Evolutionary conservation across 768 basidiomycete species (phyloP).

Genomic region (Boletus speciosus): DNA sequence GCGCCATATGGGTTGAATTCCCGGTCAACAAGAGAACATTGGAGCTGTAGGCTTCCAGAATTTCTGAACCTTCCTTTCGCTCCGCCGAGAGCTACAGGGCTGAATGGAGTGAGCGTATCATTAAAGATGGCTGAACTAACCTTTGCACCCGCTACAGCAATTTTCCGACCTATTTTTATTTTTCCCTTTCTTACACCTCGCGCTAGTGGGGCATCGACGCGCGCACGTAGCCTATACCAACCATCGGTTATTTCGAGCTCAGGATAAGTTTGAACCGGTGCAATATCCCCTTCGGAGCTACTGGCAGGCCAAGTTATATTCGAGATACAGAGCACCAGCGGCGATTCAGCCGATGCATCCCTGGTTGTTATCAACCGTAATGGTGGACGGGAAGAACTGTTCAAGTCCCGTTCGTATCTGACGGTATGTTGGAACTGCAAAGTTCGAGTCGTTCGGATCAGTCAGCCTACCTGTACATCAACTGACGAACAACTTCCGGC

Average conservation of each 20-base stretch:
- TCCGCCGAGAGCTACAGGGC: constrained; percentile 58
- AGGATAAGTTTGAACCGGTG: constrained; percentile 40
- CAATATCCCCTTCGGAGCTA: constrained; percentile 36
- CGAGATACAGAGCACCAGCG: constrained; percentile 85
- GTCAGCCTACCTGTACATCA: constrained; percentile 71
- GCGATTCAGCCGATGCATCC: constrained; percentile 73
- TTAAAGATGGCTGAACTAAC: constrained; percentile 41
- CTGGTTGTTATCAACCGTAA: constrained; percentile 78
- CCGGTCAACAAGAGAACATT: constrained; percentile 67
- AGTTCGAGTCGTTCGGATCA: not conserved
- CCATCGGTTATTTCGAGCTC: constrained; percentile 94
- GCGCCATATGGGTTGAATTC: constrained; percentile 82
- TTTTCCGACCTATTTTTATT: constrained; percentile 77
- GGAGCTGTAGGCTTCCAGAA: constrained; percentile 74
- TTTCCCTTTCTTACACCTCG: constrained; percentile 65
- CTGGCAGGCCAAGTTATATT: constrained; percentile 55
- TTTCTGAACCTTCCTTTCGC: constrained; percentile 74
- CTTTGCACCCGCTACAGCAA: constrained; percentile 74
- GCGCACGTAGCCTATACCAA: constrained; percentile 86
- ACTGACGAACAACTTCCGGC: constrained; percentile 75
- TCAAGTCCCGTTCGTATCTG: constrained; percentile 88
- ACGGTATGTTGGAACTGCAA: not conserved
- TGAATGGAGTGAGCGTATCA: not conserved
- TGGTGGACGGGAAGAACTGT: constrained; percentile 73
- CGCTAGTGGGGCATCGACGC: constrained; percentile 67